phyloP scores from a whole-genome alignment of 139 green algal genomes.

The Micractinium conductrix region DNA sequence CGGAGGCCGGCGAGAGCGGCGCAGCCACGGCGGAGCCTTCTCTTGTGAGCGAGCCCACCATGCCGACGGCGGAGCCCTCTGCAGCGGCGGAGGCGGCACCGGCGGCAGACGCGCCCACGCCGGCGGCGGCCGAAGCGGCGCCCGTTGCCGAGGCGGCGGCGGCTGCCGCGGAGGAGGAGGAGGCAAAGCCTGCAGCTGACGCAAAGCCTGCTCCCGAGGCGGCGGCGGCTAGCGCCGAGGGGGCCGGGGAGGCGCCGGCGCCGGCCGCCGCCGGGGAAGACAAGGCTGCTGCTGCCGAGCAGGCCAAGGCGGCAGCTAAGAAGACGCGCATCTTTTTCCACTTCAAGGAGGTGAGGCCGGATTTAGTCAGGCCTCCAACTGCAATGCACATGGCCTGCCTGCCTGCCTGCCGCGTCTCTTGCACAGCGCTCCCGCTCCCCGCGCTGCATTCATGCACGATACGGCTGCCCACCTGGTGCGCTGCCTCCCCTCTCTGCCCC shows the following conservation, averaged over 20 bases:
- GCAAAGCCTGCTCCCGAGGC: background rate
- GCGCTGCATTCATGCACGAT: too few species aligned
- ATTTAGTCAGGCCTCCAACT: background rate
- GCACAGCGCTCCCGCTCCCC: too few species aligned
- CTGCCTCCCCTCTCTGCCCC: background rate
- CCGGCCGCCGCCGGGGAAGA: background rate
- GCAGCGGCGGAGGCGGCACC: background rate
- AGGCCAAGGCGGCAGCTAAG: background rate
- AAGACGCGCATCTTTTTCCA: conserved; percentile 44
- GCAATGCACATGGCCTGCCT: too few species aligned
- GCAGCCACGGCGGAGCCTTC: background rate
- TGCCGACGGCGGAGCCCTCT: background rate
- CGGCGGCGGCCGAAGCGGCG: background rate
- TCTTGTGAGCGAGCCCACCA: background rate
- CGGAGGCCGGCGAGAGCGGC: background rate
- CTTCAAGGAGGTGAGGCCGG: conserved; percentile 34
- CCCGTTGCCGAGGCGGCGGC: background rate
- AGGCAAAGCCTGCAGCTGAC: background rate
- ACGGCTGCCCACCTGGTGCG: too few species aligned
- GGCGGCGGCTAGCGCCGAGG: conserved; percentile 1
- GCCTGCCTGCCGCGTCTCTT: too few species aligned
- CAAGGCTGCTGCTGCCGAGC: background rate
- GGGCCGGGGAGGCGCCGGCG: conserved; percentile 14
- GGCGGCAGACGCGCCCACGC: background rate
- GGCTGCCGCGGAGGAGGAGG: background rate